Conservation (phyloP, 2,329 filamentous ascomycete genomes). For the Phialophora expanda region DNA sequence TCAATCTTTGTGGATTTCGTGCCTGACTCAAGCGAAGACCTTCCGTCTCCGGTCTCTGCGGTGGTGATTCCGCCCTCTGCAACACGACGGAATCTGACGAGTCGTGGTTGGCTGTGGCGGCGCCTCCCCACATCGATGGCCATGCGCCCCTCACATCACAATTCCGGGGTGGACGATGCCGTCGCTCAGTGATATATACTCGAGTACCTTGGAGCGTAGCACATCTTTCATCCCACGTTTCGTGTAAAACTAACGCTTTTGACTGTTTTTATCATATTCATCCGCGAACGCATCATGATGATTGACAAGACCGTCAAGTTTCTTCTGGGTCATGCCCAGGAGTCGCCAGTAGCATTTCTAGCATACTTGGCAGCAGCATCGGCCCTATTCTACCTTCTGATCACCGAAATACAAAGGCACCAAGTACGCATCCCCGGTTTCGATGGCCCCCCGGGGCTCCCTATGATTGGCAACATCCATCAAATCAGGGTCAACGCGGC, state of each 20-base stretch:
- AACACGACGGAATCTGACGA: constrained; percentile 1
- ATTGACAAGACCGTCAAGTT: constrained; percentile 33
- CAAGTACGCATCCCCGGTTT: constrained; percentile 54
- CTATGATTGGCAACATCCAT: constrained; percentile 61
- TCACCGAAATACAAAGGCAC: constrained; percentile 57
- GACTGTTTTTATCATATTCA: background rate
- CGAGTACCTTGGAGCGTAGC: background rate
- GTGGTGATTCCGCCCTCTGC: constrained; percentile 25
- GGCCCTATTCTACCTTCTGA: constrained; percentile 51
- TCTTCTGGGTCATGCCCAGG: constrained; percentile 24
- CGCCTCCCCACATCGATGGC: constrained; percentile 8
- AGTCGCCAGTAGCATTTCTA: constrained; percentile 27
- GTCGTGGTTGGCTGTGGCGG: background rate
- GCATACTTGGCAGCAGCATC: constrained; percentile 32
- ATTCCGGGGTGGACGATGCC: constrained; percentile 19
- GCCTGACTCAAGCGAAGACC: background rate
- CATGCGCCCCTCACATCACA: constrained; percentile 11
- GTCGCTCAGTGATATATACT: background rate
- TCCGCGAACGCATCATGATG: constrained; percentile 22
- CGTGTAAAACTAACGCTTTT: background rate
- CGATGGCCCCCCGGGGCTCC: constrained; percentile 57
- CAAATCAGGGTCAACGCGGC: constrained; percentile 62
- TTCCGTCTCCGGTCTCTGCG: constrained; percentile 9
- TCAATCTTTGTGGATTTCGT: background rate
- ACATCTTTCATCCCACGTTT: background rate